Conservation (phyloP, 1,284 basidiomycete genomes). For the Puccinia polysora region DNA sequence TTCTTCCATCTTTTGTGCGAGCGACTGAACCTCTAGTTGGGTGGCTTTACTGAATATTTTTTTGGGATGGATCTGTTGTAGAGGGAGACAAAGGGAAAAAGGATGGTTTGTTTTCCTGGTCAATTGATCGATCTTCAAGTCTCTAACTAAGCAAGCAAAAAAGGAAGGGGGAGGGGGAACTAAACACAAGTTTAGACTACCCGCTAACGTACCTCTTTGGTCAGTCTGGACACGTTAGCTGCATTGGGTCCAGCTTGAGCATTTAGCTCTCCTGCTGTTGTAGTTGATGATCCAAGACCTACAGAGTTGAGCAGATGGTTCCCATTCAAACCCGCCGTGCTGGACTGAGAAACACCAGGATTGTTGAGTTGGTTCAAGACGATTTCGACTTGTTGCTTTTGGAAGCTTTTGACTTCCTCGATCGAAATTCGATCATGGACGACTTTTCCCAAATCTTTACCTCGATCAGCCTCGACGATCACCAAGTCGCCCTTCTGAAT, state of each 20-base stretch:
- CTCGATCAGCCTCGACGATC: constrained; percentile 93
- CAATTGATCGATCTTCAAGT: too few species aligned
- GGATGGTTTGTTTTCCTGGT: too few species aligned
- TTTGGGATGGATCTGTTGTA: constrained; percentile 93
- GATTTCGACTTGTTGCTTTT: constrained; percentile 62
- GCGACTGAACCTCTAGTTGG: constrained; percentile 70
- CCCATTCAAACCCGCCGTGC: too few species aligned
- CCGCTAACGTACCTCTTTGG: constrained; percentile 33
- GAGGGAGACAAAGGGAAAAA: too few species aligned
- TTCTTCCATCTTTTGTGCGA: constrained; percentile 77
- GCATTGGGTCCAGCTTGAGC: not conserved
- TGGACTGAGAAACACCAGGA: too few species aligned
- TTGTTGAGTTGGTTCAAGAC: not conserved
- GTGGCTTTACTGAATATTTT: constrained; percentile 91
- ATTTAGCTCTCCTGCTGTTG: not conserved
- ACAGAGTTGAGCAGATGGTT: too few species aligned
- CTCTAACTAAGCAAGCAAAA: constrained; percentile 44
- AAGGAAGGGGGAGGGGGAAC: too few species aligned
- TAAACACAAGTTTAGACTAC: not conserved
- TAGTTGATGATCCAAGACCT: not conserved
- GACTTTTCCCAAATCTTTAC: constrained; percentile 84
- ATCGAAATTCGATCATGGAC: constrained; percentile 75
- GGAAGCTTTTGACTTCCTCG: constrained; percentile 82
- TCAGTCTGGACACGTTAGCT: not conserved
- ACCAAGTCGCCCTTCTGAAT: constrained; percentile 75